phyloP scores from a whole-genome alignment of 495 filamentous ascomycete species.

The Sordaria brevicollis region DNA sequence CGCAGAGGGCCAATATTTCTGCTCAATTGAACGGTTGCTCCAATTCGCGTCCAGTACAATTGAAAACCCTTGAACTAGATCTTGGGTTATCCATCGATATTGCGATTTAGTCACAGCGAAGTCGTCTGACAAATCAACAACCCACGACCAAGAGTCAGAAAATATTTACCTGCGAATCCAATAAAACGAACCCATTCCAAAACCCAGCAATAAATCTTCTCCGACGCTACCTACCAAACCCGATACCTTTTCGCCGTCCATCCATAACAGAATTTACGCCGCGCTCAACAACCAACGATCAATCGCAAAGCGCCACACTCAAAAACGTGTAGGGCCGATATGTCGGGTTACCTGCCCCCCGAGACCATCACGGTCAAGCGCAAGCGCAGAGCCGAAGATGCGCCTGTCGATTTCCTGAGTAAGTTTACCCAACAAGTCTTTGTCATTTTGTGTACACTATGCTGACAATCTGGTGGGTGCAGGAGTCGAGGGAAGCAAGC shows the following conservation, averaged over 20 bases:
- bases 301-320: not conserved
- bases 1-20: not conserved
- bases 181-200: not conserved
- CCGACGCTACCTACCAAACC: not conserved
- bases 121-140: not conserved
- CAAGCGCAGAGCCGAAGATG: constrained; percentile 40
- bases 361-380: constrained; percentile 44
- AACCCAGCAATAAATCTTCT: not conserved
- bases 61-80: no score
- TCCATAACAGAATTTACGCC: not conserved
- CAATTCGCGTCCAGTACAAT: no score
- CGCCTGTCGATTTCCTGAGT: constrained; percentile 43
- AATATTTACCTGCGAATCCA: not conserved
- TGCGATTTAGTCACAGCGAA: not conserved
- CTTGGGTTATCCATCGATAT: no score
- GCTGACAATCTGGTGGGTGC: constrained; percentile 1
- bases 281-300: not conserved
- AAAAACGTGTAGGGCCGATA: constrained; percentile 6
- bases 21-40: not conserved
- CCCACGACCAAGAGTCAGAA: not conserved
- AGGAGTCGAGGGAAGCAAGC: constrained; percentile 27
- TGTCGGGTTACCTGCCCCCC: constrained; percentile 37
- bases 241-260: not conserved
- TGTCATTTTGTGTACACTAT: not conserved
- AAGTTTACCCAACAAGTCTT: constrained; percentile 8